phyloP scores from a whole-genome alignment of 148 eudicot genomes.

The Euryodendron excelsum region DNA sequence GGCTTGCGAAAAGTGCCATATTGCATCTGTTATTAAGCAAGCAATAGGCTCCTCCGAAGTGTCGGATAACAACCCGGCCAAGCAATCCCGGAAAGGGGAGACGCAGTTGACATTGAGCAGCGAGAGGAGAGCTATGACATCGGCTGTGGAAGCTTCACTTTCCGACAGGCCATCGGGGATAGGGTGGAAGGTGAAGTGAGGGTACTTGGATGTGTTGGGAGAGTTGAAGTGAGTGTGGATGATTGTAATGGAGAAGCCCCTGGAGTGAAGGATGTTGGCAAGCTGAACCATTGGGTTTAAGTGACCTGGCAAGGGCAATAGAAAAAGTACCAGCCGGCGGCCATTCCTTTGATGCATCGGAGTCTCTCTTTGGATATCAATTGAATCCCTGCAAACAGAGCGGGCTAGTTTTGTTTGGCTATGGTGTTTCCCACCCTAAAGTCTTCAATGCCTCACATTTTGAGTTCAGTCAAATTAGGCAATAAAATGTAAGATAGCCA shows the following conservation, averaged over 20 bases:
- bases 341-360: neutral
- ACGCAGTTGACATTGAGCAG: constrained; percentile 33
- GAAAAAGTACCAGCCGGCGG: constrained; percentile 17
- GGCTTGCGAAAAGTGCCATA: constrained; percentile 25
- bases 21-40: constrained; percentile 58
- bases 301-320: constrained; percentile 26
- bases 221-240: constrained; percentile 22
- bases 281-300: constrained; percentile 29
- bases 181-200: constrained; percentile 26
- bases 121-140: constrained; percentile 21
- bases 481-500: no score
- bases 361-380: no score
- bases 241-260: constrained; percentile 17
- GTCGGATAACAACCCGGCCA: constrained; percentile 15
- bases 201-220: constrained; percentile 19
- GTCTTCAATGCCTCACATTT: no score
- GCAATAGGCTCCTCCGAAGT: constrained; percentile 21
- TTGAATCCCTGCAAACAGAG: no score
- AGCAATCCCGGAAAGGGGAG: constrained; percentile 29
- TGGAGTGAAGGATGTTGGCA: constrained; percentile 22
- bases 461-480: no score
- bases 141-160: constrained; percentile 15
- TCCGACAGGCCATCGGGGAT: constrained; percentile 43
- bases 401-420: no score
- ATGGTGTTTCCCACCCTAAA: no score